Base-by-base conservation (phyloP, 495 filamentous ascomycete genomes). In the Pseudomonodictys pantanalensis region DNA sequence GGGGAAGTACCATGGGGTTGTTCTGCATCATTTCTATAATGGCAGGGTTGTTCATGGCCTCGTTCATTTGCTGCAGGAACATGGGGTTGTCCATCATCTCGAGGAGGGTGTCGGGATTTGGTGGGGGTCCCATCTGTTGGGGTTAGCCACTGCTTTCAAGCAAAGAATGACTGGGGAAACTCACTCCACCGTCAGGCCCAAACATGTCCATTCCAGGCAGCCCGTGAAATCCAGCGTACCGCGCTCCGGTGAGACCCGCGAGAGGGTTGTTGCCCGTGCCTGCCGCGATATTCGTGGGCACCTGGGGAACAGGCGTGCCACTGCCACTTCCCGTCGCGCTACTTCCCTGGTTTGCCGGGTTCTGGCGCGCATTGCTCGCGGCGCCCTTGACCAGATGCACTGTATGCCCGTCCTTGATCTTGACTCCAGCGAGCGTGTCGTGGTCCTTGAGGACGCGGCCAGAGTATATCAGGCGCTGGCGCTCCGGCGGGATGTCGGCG, bases 331-430 rank as follows among this genome's bases (percentile, higher is more conserved):
- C 64, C 10, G 76, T 67, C 17, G 81, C 68, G 11, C 82, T 69
- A 11, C 81, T 69, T 52, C 72, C 67, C 60, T 78, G 77, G 30
- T 78, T 75, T 25, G 83, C 71, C 12, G 83, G 78, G 47, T 81
- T 82, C 56, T 87, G 81, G 17, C 85, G 79, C 54, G 85, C 81
- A 71, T 96, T 97, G 78, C 92, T 97, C 23, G 86, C 87, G 28
- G 95, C 95, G 65, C 90, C 90, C 73, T 95, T 96, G 53, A 99
- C 95, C 67, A 99, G 79, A 72, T 99, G 95, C 58, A 97, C 83
- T 8, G 93, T 97, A 69, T 97, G 90, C n/a, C 89, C 87, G 54
- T 89, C 82, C 75, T 97, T 95, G 73, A 99, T 90, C 76, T 96
- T 99, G 76, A 95, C 95, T 23, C 83, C 81, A 52, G 78, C 83